phyloP scores from a whole-genome alignment of 345 rosid species.

The Corymbia maculata region DNA sequence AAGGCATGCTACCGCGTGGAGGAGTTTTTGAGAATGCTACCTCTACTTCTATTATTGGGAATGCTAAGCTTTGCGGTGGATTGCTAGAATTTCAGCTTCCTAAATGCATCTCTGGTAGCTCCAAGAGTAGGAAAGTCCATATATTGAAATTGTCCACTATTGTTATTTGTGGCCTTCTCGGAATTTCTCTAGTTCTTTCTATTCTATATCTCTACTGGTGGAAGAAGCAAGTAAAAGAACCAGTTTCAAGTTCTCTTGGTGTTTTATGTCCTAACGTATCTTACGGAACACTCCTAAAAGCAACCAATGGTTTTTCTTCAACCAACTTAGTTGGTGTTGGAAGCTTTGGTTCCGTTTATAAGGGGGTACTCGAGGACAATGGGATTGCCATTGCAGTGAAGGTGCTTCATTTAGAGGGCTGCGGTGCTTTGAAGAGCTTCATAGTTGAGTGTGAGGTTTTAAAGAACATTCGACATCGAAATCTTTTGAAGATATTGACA shows the following conservation, averaged over 20 bases:
- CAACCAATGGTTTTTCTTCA: not conserved
- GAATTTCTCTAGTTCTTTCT: not conserved
- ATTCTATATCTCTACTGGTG: not conserved
- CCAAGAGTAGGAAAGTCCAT: not conserved
- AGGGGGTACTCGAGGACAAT: not conserved
- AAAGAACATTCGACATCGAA: not conserved
- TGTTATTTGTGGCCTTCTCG: not conserved
- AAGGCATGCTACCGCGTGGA: not conserved
- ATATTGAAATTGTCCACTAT: not conserved
- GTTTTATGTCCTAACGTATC: not conserved
- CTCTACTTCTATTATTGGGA: not conserved
- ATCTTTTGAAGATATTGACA: not conserved
- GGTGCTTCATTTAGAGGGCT: not conserved
- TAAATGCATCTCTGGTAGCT: not conserved
- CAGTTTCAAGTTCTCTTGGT: not conserved
- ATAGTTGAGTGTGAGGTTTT: not conserved
- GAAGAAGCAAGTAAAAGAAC: not conserved
- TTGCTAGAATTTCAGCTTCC: not conserved
- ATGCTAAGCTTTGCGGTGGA: conserved; percentile 1
- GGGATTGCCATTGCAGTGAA: not conserved
- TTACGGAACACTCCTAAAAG: not conserved
- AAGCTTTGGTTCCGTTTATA: not conserved
- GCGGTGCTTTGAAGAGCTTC: not conserved
- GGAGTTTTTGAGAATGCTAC: not conserved
- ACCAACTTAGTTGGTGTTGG: not conserved